Base-by-base conservation (phyloP, 352 stramenopile species). In the Pythium plurisporium region DNA sequence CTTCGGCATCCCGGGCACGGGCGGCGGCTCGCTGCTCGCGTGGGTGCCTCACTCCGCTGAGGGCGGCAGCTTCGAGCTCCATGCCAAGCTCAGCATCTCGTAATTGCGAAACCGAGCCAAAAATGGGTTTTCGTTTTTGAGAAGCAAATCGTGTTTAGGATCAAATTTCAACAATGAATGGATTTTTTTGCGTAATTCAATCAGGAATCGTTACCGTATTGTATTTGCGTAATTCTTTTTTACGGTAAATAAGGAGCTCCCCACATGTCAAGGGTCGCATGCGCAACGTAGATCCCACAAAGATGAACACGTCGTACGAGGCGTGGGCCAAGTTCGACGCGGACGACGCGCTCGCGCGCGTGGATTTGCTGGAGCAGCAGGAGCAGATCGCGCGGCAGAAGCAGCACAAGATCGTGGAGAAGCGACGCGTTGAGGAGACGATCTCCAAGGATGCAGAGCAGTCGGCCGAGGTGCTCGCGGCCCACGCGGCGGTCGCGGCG, bases 311-410 rank as follows among this genome's bases (percentile, higher is more conserved):
- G 14, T 82, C 69, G 43, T 91, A 91, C 55, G 69, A 68, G 6
- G 67, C 67, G 22, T 91, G 81, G 81, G 71, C 64, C 44, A 72
- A 65, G 46, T 91, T 77, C 59, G 78, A 91, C 60, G 81, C 87
- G 25, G 81, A 91, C 27, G 65, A 73, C 38, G 81, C 87, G 57
- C 68, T 91, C 15, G 65, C 58, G 65, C 74, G 64, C 51, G 69
- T 87, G 44, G 78, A 91, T 30, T 33, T 69, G 40, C 49, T 51
- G 23, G 66, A 76, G 40, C 47, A 75, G 17, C 66, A 59, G 41
- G 58, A 74, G 42, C 45, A 67, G 43, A 53, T 48, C 26, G 5
- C 0, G 31, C 40, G 43, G n/a, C 15, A 56, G 6, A 51, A 64
- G 34, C 34, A 70, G 34, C 64, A 67, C 46, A 75, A 82, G 45